These are phyloP conservation scores for Paxillus involutus DNA, from an alignment of 768 basidiomycete genomes.

Conservation along the genomic window DNA sequence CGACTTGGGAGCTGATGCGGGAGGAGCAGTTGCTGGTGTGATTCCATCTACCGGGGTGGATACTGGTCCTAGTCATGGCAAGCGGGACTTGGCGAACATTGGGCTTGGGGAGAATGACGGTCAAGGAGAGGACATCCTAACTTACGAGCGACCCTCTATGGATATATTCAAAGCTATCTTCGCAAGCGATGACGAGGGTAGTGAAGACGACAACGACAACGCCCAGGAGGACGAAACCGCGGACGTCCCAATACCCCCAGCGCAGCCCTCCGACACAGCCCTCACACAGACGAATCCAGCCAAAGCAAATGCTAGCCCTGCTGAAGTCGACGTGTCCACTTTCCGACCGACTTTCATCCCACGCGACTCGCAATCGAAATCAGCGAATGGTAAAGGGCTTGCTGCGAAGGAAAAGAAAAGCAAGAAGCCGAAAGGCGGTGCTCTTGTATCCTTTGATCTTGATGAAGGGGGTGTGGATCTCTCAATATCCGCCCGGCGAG, in stretches of 20 bases:
- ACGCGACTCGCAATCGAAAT: slow-evolving; percentile 38
- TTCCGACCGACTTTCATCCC: slow-evolving; percentile 91
- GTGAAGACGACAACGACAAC: slow-evolving; percentile 57
- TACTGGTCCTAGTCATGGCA: slow-evolving; percentile 20
- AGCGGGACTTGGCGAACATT: slow-evolving; percentile 73
- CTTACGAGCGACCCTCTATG: slow-evolving; percentile 84
- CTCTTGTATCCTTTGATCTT: slow-evolving; percentile 75
- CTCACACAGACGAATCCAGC: slow-evolving; percentile 1
- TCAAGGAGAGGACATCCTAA: slow-evolving; percentile 85
- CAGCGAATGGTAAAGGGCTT: slow-evolving; percentile 40
- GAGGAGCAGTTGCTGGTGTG: not conserved
- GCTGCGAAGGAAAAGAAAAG: slow-evolving; percentile 47
- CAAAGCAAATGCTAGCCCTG: not conserved
- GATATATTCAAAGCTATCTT: slow-evolving; percentile 99
- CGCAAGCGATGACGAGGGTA: slow-evolving; percentile 90
- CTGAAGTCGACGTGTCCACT: slow-evolving; percentile 54
- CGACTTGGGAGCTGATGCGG: not conserved
- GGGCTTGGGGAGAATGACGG: slow-evolving; percentile 91
- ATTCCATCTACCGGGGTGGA: not conserved
- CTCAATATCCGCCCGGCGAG: slow-evolving; percentile 30
- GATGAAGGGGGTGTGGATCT: slow-evolving; percentile 58
- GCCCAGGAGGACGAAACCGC: slow-evolving; percentile 9
- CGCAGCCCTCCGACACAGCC: slow-evolving; percentile 13
- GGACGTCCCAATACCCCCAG: not conserved
- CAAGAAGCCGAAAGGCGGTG: slow-evolving; percentile 44